Conservation (phyloP, 495 filamentous ascomycete genomes). For the Parathielavia hyrcaniae region DNA sequence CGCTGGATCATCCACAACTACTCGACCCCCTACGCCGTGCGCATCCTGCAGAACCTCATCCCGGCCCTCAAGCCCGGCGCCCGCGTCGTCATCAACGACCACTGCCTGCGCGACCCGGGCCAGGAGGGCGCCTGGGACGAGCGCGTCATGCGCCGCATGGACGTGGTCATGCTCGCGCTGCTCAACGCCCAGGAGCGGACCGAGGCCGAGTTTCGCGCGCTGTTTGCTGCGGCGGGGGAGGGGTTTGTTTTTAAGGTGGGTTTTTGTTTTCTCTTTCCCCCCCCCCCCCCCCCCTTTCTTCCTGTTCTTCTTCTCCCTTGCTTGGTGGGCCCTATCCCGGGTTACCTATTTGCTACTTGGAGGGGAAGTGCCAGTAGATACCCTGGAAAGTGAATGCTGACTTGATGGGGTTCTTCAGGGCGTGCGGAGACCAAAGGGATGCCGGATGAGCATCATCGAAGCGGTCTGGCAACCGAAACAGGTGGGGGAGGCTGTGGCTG, state of each 20-base stretch:
- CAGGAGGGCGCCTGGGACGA: constrained; percentile 46
- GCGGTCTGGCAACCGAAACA: constrained; percentile 42
- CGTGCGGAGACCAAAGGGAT: constrained; percentile 35
- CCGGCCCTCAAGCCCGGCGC: constrained; percentile 52
- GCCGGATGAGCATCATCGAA: constrained; percentile 47
- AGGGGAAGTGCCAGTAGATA: too few relatives aligned
- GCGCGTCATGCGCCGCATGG: constrained; percentile 48
- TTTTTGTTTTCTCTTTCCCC: constrained; percentile 5
- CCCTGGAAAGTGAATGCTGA: neutral
- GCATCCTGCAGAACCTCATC: constrained; percentile 47
- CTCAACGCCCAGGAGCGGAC: constrained; percentile 52
- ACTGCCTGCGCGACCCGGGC: constrained; percentile 43
- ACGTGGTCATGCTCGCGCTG: constrained; percentile 50
- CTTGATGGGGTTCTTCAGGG: constrained; percentile 27
- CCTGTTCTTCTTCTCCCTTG: neutral
- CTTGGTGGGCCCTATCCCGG: too few relatives aligned
- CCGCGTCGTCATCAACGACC: constrained; percentile 48
- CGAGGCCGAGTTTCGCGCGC: constrained; percentile 41
- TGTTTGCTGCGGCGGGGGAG: constrained; percentile 43
- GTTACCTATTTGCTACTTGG: too few relatives aligned
- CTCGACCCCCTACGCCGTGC: constrained; percentile 51
- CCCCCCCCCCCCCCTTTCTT: too few relatives aligned
- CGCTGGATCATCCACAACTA: constrained; percentile 57
- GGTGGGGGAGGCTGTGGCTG: neutral
- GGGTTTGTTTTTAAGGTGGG: constrained; percentile 42